phyloP scores from a whole-genome alignment of 345 rosid species.

The Conringia planisiliqua region DNA sequence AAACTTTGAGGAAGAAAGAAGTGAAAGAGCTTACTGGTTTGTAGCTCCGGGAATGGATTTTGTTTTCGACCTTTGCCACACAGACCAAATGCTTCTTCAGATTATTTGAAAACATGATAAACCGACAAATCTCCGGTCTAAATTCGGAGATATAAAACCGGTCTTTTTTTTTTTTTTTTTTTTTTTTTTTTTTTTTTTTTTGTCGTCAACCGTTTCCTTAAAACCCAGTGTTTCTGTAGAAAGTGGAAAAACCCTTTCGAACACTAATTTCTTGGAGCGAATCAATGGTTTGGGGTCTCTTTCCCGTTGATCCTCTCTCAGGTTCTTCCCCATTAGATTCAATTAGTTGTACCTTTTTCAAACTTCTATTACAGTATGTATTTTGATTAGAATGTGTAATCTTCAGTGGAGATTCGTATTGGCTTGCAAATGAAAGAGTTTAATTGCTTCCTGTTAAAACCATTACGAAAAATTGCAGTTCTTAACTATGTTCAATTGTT shows the following conservation, averaged over 20 bases:
- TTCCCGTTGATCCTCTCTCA: slow-evolving; percentile 69
- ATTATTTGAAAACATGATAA: neutral
- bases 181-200: too few relatives aligned
- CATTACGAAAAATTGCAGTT: neutral
- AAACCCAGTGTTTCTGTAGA: neutral
- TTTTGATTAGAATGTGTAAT: neutral
- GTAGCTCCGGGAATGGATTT: slow-evolving; percentile 2
- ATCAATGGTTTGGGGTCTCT: slow-evolving; percentile 77
- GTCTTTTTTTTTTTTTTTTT: neutral
- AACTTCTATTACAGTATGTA: neutral
- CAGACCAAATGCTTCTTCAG: slow-evolving; percentile 13
- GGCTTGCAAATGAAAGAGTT: slow-evolving; percentile 9
- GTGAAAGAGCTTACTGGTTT: slow-evolving; percentile 26
- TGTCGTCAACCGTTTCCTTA: neutral
- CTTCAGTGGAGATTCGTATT: neutral
- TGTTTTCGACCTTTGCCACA: slow-evolving; percentile 25
- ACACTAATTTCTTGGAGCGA: neutral
- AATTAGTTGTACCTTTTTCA: neutral
- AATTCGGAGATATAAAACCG: neutral
- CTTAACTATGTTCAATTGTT: neutral
- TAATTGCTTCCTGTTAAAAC: neutral
- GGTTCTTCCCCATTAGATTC: slow-evolving; percentile 31
- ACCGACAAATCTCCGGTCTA: neutral
- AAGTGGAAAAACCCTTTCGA: slow-evolving; percentile 3
- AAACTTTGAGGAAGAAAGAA: slow-evolving; percentile 8